Conservation (phyloP, 2,329 filamentous ascomycete species). For the Sclerotiophoma versabilis region DNA sequence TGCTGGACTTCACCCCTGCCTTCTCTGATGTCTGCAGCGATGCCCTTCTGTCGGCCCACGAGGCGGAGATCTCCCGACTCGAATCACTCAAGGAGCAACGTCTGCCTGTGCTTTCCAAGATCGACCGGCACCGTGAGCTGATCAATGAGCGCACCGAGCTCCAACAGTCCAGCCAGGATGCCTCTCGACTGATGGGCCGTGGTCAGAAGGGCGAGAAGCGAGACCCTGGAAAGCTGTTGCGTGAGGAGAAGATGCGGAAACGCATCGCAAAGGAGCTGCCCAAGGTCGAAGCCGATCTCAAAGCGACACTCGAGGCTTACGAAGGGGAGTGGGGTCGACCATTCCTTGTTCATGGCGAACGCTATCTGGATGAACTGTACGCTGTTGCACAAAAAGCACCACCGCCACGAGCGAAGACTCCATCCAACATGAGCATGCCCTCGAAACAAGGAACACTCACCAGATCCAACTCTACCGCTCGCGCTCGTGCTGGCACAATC, state of each 20-base stretch:
- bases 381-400: conserved; percentile 65
- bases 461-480: conserved; percentile 34
- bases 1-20: conserved; percentile 96
- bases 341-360: conserved; percentile 90
- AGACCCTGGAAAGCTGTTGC: conserved; percentile 89
- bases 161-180: conserved; percentile 89
- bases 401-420: conserved; percentile 77
- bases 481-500: conserved; percentile 49
- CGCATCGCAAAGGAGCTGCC: conserved; percentile 94
- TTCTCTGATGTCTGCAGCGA: conserved; percentile 98
- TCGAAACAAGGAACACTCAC: conserved; percentile 36
- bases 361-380: conserved; percentile 87
- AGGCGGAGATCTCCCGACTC: conserved; percentile 84
- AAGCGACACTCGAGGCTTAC: conserved; percentile 81
- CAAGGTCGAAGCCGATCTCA: conserved; percentile 82
- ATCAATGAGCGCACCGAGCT: conserved; percentile 88
- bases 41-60: conserved; percentile 91
- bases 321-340: conserved; percentile 94
- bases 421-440: conserved; percentile 58
- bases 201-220: conserved; percentile 93
- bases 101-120: conserved; percentile 78
- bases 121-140: conserved; percentile 83
- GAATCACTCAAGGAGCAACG: conserved; percentile 87
- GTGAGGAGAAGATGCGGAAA: conserved; percentile 99
- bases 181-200: conserved; percentile 88